phyloP scores from a whole-genome alignment of 1,284 basidiomycete species.

The Neolentinus lepideus region DNA sequence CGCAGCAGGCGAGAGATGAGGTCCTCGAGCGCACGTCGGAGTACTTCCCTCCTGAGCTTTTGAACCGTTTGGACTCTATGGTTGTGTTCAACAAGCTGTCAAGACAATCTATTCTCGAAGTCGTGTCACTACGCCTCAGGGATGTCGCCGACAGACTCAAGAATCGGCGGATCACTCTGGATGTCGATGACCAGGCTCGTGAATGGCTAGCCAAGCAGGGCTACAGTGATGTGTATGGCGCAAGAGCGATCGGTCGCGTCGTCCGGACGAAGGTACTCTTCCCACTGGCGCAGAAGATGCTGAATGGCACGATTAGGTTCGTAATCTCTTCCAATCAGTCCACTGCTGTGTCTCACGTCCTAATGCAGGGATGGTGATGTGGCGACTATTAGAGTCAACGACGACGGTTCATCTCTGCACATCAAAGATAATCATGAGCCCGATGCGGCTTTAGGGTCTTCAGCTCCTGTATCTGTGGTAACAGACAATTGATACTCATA shows the following conservation, averaged over 20 bases:
- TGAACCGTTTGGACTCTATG: slow-evolving; percentile 86
- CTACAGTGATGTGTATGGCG: slow-evolving; percentile 84
- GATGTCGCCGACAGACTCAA: slow-evolving; percentile 70
- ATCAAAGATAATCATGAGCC: slow-evolving; percentile 53
- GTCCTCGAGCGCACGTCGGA: slow-evolving; percentile 74
- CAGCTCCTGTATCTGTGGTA: not conserved
- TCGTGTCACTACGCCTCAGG: slow-evolving; percentile 69
- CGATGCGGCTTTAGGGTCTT: slow-evolving; percentile 23
- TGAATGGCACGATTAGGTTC: slow-evolving; percentile 70
- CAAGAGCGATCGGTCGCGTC: slow-evolving; percentile 77
- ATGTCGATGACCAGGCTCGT: slow-evolving; percentile 59
- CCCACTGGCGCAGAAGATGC: slow-evolving; percentile 69
- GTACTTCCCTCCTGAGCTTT: slow-evolving; percentile 86
- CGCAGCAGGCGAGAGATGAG: slow-evolving; percentile 49
- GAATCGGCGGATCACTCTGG: slow-evolving; percentile 62
- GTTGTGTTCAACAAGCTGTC: slow-evolving; percentile 89
- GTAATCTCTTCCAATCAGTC: slow-evolving; percentile 14
- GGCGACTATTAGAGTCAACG: slow-evolving; percentile 44
- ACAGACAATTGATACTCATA: not conserved
- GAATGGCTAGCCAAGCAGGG: slow-evolving; percentile 77
- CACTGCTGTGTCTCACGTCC: slow-evolving; percentile 2
- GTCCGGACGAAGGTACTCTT: slow-evolving; percentile 74
- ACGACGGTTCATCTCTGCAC: slow-evolving; percentile 36
- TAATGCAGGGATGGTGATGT: slow-evolving; percentile 50
- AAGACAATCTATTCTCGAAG: slow-evolving; percentile 61